Evolutionary conservation across 176 grass and related monocot species (phyloP).

Genomic region (Zea luxurians): DNA sequence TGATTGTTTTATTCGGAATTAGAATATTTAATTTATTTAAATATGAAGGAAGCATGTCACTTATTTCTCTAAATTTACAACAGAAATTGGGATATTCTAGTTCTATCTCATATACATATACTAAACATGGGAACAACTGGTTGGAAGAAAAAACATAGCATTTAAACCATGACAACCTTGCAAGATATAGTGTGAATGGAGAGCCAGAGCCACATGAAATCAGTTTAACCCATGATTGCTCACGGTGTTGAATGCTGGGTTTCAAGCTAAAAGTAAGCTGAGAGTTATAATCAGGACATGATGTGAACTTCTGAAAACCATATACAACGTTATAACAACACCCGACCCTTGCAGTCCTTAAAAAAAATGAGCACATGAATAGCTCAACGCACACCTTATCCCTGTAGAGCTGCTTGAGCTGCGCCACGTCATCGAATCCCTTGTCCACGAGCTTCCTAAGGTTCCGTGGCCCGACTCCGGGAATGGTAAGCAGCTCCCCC

Average conservation of each 20-base stretch:
- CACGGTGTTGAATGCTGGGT: neutral
- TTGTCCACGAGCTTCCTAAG: slow-evolving; percentile 92
- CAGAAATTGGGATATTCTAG: neutral
- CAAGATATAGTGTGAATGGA: neutral
- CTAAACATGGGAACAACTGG: neutral
- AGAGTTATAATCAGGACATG: neutral
- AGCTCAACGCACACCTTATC: slow-evolving; percentile 68
- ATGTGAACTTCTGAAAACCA: neutral
- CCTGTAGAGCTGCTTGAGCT: slow-evolving; percentile 91
- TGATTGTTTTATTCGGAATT: too few species aligned
- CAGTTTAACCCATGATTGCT: neutral
- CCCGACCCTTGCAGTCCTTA: neutral
- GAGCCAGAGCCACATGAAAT: neutral
- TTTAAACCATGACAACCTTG: neutral
- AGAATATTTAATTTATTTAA: too few species aligned
- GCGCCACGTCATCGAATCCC: slow-evolving; percentile 76
- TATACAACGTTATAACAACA: neutral
- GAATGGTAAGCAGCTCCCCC: slow-evolving; percentile 78
- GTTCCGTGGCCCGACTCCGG: slow-evolving; percentile 81
- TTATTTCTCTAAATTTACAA: too few species aligned
- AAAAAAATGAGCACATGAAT: neutral
- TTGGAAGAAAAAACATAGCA: neutral
- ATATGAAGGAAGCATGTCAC: too few species aligned
- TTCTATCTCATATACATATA: neutral
- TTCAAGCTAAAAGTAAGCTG: neutral